Conservation (phyloP, 2,329 filamentous ascomycete genomes). For the Cryoendolithus antarcticus region DNA sequence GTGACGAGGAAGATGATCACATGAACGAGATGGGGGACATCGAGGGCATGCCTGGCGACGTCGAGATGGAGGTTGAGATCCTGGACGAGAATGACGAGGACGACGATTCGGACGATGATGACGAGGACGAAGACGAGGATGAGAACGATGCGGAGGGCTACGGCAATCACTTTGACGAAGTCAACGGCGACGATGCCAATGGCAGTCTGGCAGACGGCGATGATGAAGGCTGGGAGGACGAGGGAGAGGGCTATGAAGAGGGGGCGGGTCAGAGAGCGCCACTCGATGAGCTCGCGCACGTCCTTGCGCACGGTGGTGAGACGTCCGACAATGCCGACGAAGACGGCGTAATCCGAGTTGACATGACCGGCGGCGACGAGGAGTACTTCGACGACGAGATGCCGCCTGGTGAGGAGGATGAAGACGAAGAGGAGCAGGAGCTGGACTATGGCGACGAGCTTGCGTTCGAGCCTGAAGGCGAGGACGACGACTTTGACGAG, state of each 20-base stretch:
- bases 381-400: slow-evolving; percentile 47
- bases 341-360: slow-evolving; percentile 21
- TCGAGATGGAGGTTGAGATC: slow-evolving; percentile 67
- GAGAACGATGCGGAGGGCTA: slow-evolving; percentile 43
- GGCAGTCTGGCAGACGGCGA: slow-evolving; percentile 34
- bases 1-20: slow-evolving; percentile 75
- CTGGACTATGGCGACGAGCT: slow-evolving; percentile 58
- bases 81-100: slow-evolving; percentile 61
- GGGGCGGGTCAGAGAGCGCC: slow-evolving; percentile 32
- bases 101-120: slow-evolving; percentile 48
- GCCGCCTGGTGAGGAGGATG: slow-evolving; percentile 40
- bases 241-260: slow-evolving; percentile 28
- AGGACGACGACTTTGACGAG: slow-evolving; percentile 25
- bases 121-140: slow-evolving; percentile 45
- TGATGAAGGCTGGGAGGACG: slow-evolving; percentile 33
- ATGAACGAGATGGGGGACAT: slow-evolving; percentile 66
- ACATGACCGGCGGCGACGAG: slow-evolving; percentile 33
- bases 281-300: slow-evolving; percentile 29
- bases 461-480: slow-evolving; percentile 40
- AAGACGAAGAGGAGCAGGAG: slow-evolving; percentile 43
- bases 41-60: slow-evolving; percentile 50
- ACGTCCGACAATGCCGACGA: slow-evolving; percentile 25
- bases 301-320: slow-evolving; percentile 14
- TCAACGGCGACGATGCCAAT: slow-evolving; percentile 36
- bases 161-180: slow-evolving; percentile 47